These are phyloP conservation scores for Funneliformis mosseae DNA, from an alignment of 192 early-diverging fungal species.

Conservation along the genomic window DNA sequence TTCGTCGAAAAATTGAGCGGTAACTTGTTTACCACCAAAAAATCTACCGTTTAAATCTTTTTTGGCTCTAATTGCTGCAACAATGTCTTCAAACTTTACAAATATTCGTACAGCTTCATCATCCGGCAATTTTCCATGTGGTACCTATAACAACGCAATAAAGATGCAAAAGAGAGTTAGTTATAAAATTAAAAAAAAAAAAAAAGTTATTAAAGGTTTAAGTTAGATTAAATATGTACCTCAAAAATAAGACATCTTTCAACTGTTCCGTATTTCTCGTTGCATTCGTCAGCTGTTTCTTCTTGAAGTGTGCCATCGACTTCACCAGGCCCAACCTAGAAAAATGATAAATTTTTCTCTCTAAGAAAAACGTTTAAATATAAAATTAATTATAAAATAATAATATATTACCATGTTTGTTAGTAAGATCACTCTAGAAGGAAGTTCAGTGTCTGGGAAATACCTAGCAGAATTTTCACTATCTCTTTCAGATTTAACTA, in stretches of 20 bases:
- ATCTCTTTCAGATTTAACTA: neutral
- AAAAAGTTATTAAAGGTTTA: neutral
- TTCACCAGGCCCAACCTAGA: conserved; percentile 65
- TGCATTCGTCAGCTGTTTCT: conserved; percentile 79
- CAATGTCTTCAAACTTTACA: conserved; percentile 62
- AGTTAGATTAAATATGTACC: conserved; percentile 38
- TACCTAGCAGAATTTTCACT: neutral
- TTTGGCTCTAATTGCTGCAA: conserved; percentile 55
- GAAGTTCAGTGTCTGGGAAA: conserved; percentile 22
- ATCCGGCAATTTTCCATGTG: conserved; percentile 52
- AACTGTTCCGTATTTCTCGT: conserved; percentile 72
- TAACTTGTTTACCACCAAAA: conserved; percentile 73
- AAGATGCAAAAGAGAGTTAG: neutral
- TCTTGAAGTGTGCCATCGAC: conserved; percentile 73
- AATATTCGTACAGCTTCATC: conserved; percentile 81
- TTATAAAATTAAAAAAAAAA: conserved; percentile 9
- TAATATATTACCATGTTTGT: conserved; percentile 62
- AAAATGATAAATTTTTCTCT: neutral
- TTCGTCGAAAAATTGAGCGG: conserved; percentile 64
- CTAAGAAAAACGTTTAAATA: neutral
- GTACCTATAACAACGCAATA: conserved; percentile 35
- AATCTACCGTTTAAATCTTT: conserved; percentile 69
- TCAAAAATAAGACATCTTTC: conserved; percentile 69
- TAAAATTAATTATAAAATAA: neutral
- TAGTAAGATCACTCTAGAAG: conserved; percentile 59